Base-by-base conservation (phyloP, 2,329 filamentous ascomycete species). In the Hypoxylon sp. region DNA sequence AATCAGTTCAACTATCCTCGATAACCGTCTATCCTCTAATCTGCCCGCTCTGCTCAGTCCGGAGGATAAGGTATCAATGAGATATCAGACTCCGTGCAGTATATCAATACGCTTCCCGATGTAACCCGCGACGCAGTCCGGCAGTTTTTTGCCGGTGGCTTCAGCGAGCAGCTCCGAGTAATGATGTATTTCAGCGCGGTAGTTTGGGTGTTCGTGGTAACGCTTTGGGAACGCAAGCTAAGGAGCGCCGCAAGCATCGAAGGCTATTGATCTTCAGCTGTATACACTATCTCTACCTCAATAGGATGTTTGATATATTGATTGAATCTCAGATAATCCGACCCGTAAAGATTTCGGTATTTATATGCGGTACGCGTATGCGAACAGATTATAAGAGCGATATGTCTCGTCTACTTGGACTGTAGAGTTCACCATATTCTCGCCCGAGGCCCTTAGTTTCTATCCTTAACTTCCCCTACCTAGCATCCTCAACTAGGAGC, bases 161-260 rank as follows among this genome's bases (percentile, higher is more conserved):
- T 71, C 41, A 68, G 59, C 17, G 57, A 46, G 10, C 72, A 74
- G 36, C 19, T 76, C 46, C 53, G 71, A 14, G 68, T 70, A 1
- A 75, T 75, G 73, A 60, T 75, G 45, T 76, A 73, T 50, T 75
- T 77, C n/a, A 73, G 66, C 21, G 57, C 65, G 3, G 72, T 60
- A 2, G 69, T 71, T 10, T 68, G 72, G 30, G n/a, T 76, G 10
- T 70, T 69, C 5, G 48, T 70, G 0, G 10, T 62, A 3, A 56
- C 72, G 5, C 62, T 75, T 2, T 70, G 66, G 62, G 74, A 76
- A 55, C 67, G 67, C 23, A 70, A 56, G 11, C 67, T 68, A 7
- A 71, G 75, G 19, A 72, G 51, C 3, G 52, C 66, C 5, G 69
- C 69, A 4, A 59, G 43, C 2, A 51, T 71, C 1, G 57, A 71